Evolutionary conservation across 1,139 yeast genomes (phyloP).

Genomic region (Lodderomyces jiufengensis): DNA sequence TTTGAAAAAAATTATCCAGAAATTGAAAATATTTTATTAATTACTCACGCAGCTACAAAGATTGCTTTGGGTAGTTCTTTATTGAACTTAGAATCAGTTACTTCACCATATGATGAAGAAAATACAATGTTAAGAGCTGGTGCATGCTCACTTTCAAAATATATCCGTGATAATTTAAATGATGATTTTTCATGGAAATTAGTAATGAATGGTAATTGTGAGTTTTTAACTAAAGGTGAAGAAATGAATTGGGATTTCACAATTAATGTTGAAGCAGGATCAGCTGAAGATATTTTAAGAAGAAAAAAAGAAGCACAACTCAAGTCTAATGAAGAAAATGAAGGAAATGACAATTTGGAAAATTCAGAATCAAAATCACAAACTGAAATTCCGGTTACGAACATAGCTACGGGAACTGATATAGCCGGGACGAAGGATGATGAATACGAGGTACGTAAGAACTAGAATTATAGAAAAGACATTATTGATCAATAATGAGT

Average conservation of each 20-base stretch:
- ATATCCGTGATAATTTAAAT: constrained; percentile 16
- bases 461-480: too few species aligned
- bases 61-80: constrained; percentile 74
- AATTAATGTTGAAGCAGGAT: constrained; percentile 67
- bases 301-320: constrained; percentile 27
- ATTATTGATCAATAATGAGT: too few species aligned
- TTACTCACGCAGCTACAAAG: constrained; percentile 83
- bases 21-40: constrained; percentile 52
- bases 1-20: constrained; percentile 55
- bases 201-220: constrained; percentile 64
- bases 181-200: constrained; percentile 42
- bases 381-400: constrained; percentile 16
- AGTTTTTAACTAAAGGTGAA: constrained; percentile 68
- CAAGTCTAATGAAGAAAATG: constrained; percentile 12
- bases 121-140: constrained; percentile 42
- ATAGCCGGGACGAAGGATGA: constrained; percentile 19
- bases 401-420: constrained; percentile 20
- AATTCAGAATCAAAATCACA: not conserved
- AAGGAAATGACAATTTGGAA: constrained; percentile 4
- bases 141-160: constrained; percentile 45
- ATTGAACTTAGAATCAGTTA: constrained; percentile 44
- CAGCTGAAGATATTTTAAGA: constrained; percentile 60
- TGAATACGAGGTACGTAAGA: constrained; percentile 36
- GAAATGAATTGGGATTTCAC: constrained; percentile 90
- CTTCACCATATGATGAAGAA: constrained; percentile 46